Percentiles rank a stretch among this genome's conserved stretches.
phyloP scores from a whole-genome alignment of 176 grass and related monocot genomes.

The Pharus latifolius region DNA sequence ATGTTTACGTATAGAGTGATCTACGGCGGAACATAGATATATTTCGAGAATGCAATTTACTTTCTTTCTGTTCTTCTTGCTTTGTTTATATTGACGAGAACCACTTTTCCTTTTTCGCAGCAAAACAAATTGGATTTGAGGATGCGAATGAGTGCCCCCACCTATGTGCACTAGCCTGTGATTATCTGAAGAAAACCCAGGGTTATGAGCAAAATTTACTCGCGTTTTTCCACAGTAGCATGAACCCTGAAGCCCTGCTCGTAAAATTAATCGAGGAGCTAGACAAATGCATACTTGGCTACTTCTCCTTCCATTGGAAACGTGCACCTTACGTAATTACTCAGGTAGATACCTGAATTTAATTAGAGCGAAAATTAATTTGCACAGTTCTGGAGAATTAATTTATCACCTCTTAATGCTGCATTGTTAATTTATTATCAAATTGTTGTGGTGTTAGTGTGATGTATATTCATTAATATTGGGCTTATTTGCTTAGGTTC shows the following conservation, averaged over 20 bases:
- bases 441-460: background rate
- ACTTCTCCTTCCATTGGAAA: slow-evolving; percentile 94
- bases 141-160: slow-evolving; percentile 53
- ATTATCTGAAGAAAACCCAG: slow-evolving; percentile 57
- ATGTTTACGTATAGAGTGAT: no score
- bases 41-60: background rate
- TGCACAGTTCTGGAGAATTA: background rate
- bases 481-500: slow-evolving; percentile 24
- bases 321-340: slow-evolving; percentile 55
- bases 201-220: slow-evolving; percentile 69
- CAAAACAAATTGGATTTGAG: slow-evolving; percentile 67
- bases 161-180: slow-evolving; percentile 46
- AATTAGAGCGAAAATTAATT: background rate
- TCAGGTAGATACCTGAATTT: slow-evolving; percentile 51
- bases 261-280: slow-evolving; percentile 79
- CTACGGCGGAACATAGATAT: background rate
- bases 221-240: slow-evolving; percentile 62
- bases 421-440: background rate
- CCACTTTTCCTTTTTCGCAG: slow-evolving; percentile 7
- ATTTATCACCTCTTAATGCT: background rate
- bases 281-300: slow-evolving; percentile 85
- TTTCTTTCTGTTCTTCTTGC: background rate
- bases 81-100: background rate
- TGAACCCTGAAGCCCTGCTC: slow-evolving; percentile 50
- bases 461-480: background rate